Evolutionary conservation across 352 stramenopile genomes (phyloP), one percentile per base, ranked within the genome.

Genomic region (Thraustochytrium sp.): DNA sequence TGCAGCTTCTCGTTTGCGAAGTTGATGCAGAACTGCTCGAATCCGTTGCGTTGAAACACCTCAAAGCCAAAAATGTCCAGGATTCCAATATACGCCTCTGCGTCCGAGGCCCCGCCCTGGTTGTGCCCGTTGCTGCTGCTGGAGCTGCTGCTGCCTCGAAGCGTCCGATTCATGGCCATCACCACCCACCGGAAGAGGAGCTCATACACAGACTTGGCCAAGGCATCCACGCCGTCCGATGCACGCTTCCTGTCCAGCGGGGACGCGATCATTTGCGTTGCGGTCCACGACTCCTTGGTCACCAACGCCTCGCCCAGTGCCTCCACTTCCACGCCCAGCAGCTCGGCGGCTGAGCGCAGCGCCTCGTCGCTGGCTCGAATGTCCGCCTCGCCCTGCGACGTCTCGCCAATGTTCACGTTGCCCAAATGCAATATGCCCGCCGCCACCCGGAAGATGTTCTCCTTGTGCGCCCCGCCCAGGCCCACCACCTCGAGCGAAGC

Each of bases 141-240:
- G n/a, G n/a, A n/a, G n/a, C n/a, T n/a, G n/a, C n/a, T n/a, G n/a
- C n/a, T n/a, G 8, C 73, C 34, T 46, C 5, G 55, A 0, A 88
- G 55, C 29, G 40, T 80, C 1, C n/a, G 21, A 40, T 88, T 88
- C 4, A 87, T 68, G 23, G 75, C 26, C 8, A 88, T 86, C 8
- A 99, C 96, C 48, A 99, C 91, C 89, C 93, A 98, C 26, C 92
- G 91, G 90, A 99, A 99, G 16, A 99, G 87, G 46, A 94, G 93
- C 29, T 90, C 92, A 84, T 99, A 99, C 4, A 97, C 87, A 55
- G 94, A 96, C 37, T 98, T 97, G 37, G 95, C 94, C 3, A 98
- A 86, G 11, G 96, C 95, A 34, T 80, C 68, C 3, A 80, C 16
- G 23, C 68, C 68, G 18, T 44, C 31, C 44, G 76, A 80, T 3